These are phyloP conservation scores for Yamadazyma laniorum DNA, from an alignment of 805 yeast genomes.

Conservation along the genomic window DNA sequence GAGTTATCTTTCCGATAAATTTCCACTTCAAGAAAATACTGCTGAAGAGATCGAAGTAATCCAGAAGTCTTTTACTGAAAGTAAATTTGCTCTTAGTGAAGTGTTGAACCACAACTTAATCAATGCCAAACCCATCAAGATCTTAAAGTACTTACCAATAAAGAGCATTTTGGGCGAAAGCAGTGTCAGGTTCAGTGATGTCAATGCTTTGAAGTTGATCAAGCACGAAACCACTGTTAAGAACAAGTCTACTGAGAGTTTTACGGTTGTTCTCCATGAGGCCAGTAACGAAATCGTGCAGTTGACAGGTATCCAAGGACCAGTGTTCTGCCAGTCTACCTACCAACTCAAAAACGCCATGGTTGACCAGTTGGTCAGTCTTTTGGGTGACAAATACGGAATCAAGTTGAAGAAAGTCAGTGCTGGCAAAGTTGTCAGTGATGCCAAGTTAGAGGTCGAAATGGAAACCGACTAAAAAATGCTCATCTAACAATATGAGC, in stretches of 20 bases:
- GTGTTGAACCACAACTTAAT: slow-evolving; percentile 76
- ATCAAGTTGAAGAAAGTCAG: slow-evolving; percentile 53
- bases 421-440: slow-evolving; percentile 25
- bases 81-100: slow-evolving; percentile 77
- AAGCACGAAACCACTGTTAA: slow-evolving; percentile 38
- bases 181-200: slow-evolving; percentile 32
- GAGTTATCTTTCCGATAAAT: slow-evolving; percentile 60
- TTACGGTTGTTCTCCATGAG: slow-evolving; percentile 57
- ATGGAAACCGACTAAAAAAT: slow-evolving; percentile 10
- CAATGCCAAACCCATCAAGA: slow-evolving; percentile 67
- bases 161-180: slow-evolving; percentile 58
- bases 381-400: slow-evolving; percentile 72
- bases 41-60: slow-evolving; percentile 43
- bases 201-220: slow-evolving; percentile 62
- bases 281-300: slow-evolving; percentile 60
- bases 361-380: slow-evolving; percentile 41
- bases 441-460: slow-evolving; percentile 11
- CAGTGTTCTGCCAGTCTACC: slow-evolving; percentile 86
- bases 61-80: slow-evolving; percentile 55
- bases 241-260: slow-evolving; percentile 77
- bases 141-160: slow-evolving; percentile 73
- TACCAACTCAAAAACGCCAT: slow-evolving; percentile 50
- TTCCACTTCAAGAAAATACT: slow-evolving; percentile 52
- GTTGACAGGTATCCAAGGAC: slow-evolving; percentile 60
- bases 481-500: no score